These are phyloP conservation scores for Penicillium longicatenatum DNA, from an alignment of 495 filamentous ascomycete genomes.

Conservation along the genomic window DNA sequence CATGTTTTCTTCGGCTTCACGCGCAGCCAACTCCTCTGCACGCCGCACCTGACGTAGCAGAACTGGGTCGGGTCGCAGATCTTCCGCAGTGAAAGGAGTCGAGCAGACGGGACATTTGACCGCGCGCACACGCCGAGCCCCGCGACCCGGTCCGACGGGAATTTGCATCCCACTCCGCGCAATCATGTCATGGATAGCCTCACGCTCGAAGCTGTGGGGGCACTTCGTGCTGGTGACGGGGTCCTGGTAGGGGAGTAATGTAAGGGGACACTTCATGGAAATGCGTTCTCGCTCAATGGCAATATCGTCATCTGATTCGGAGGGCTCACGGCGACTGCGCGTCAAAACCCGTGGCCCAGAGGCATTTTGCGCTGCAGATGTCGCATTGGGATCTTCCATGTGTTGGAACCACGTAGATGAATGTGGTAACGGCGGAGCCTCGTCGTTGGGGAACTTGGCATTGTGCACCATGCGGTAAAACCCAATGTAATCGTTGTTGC, in stretches of 20 bases:
- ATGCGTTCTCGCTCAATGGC: constrained; percentile 68
- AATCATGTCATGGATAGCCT: constrained; percentile 69
- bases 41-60: constrained; percentile 45
- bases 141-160: constrained; percentile 20
- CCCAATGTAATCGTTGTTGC: constrained; percentile 74
- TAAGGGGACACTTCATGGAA: constrained; percentile 80
- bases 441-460: constrained; percentile 64
- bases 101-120: constrained; percentile 55
- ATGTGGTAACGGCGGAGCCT: constrained; percentile 64
- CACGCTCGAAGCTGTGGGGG: constrained; percentile 79
- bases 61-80: constrained; percentile 46
- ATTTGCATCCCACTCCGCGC: constrained; percentile 29
- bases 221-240: constrained; percentile 77
- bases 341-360: constrained; percentile 3
- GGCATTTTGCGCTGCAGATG: background rate
- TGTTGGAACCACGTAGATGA: constrained; percentile 71
- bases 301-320: constrained; percentile 72
- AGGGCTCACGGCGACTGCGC: constrained; percentile 27
- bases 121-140: constrained; percentile 21
- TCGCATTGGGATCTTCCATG: constrained; percentile 42
- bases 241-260: constrained; percentile 68
- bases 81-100: constrained; percentile 37
- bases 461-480: constrained; percentile 82
- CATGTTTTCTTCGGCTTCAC: constrained; percentile 41
- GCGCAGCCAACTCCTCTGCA: constrained; percentile 32